Evolutionary conservation across 257 asterid species (phyloP).

Genomic region (Dorcoceras hygrometricum): DNA sequence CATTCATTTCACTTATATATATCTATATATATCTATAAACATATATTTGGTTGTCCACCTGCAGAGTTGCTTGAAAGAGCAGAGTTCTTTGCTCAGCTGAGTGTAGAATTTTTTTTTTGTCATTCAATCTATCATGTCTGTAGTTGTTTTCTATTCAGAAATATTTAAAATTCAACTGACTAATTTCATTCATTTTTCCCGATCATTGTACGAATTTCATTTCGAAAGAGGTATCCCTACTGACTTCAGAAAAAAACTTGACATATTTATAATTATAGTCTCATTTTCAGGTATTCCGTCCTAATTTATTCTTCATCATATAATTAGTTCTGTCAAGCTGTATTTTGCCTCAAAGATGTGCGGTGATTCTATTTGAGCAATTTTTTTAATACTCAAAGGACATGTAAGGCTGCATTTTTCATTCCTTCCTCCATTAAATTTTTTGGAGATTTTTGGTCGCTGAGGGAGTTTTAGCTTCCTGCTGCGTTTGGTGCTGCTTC

Average conservation of each 20-base stretch:
- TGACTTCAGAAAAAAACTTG: constrained; percentile 1
- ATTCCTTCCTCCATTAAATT: constrained; percentile 19
- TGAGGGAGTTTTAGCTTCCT: constrained; percentile 25
- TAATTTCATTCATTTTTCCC: constrained; percentile 1
- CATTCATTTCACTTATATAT: no score
- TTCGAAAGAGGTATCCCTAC: background rate
- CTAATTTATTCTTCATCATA: background rate
- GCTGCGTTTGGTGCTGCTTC: constrained; percentile 31
- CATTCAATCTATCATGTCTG: background rate
- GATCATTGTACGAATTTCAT: background rate
- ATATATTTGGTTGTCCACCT: background rate
- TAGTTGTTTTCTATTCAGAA: background rate
- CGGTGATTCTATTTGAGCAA: constrained; percentile 21
- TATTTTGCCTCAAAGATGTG: constrained; percentile 22
- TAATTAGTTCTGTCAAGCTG: constrained; percentile 12
- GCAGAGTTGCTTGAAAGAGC: background rate
- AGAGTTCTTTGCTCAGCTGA: constrained; percentile 7
- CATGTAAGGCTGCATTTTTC: constrained; percentile 30
- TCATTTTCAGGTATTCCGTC: background rate
- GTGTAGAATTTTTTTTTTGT: background rate
- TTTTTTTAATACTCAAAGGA: constrained; percentile 17
- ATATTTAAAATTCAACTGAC: background rate
- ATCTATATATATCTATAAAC: no score
- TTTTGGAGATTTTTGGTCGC: constrained; percentile 35
- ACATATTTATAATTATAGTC: background rate